These are phyloP conservation scores for Candolleomyces efflorescens DNA, from an alignment of 768 basidiomycete species.

Conservation along the genomic window DNA sequence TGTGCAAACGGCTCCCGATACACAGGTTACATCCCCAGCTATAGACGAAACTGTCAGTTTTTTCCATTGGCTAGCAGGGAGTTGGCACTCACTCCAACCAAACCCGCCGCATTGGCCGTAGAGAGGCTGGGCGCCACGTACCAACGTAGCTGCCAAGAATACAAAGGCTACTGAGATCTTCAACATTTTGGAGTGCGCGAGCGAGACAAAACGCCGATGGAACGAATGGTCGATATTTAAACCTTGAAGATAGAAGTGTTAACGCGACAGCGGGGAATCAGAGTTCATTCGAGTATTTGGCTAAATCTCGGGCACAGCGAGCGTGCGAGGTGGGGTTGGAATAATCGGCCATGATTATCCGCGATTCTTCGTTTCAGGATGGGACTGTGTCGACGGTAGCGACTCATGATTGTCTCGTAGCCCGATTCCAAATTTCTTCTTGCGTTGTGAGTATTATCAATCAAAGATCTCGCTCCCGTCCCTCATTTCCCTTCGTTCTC, in stretches of 20 bases:
- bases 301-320: not conserved
- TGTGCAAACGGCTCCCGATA: constrained; percentile 29
- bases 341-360: not conserved
- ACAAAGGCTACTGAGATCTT: not conserved
- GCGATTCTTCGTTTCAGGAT: not conserved
- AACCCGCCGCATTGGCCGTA: constrained; percentile 54
- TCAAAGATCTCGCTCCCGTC: too few relatives aligned
- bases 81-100: constrained; percentile 38
- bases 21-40: constrained; percentile 39
- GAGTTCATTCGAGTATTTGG: not conserved
- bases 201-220: not conserved
- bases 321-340: not conserved
- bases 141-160: not conserved
- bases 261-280: not conserved
- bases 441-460: too few relatives aligned
- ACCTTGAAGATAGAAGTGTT: not conserved
- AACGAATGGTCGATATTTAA: not conserved
- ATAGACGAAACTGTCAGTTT: not conserved
- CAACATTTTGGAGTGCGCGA: not conserved
- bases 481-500: too few relatives aligned
- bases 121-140: constrained; percentile 20
- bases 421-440: too few relatives aligned
- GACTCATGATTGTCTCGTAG: too few relatives aligned
- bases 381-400: too few relatives aligned
- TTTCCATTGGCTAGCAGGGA: not conserved